These are phyloP conservation scores for Kingdonia uniflora DNA, from an alignment of 164 flowering plant genomes.

Conservation along the genomic window DNA sequence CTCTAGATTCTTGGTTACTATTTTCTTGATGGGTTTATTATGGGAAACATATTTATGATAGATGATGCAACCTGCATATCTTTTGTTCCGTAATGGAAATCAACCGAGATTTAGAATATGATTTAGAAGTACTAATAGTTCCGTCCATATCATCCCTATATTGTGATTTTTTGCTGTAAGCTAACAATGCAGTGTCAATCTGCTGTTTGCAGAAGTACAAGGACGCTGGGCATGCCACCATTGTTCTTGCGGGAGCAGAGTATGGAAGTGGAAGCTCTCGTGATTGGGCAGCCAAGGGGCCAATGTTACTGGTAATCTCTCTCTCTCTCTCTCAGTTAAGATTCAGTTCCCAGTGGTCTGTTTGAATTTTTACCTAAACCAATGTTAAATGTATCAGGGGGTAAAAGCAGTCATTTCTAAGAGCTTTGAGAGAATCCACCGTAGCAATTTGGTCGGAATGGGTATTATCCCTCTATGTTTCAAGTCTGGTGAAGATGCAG, in stretches of 20 bases:
- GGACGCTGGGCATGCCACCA: constrained; percentile 51
- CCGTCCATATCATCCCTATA: no score
- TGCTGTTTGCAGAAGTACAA: constrained; percentile 42
- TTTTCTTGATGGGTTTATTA: no score
- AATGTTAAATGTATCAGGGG: constrained; percentile 34
- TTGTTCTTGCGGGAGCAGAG: constrained; percentile 67
- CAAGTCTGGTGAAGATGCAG: constrained; percentile 82
- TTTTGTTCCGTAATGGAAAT: no score
- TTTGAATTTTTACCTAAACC: neutral
- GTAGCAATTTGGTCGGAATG: constrained; percentile 84
- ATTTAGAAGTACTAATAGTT: no score
- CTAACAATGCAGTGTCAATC: neutral
- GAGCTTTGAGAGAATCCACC: constrained; percentile 81
- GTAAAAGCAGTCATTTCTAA: constrained; percentile 84
- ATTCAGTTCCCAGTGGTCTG: neutral
- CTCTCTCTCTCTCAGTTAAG: neutral
- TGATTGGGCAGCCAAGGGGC: constrained; percentile 90
- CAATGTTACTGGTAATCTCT: constrained; percentile 42
- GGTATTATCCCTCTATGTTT: constrained; percentile 76
- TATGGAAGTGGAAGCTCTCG: constrained; percentile 85
- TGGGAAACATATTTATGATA: no score
- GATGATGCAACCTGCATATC: no score
- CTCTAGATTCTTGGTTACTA: no score
- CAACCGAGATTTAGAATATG: no score
- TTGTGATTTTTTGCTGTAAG: no score